Base-by-base conservation (phyloP, 352 stramenopile species). In the Plasmopara muralis region DNA sequence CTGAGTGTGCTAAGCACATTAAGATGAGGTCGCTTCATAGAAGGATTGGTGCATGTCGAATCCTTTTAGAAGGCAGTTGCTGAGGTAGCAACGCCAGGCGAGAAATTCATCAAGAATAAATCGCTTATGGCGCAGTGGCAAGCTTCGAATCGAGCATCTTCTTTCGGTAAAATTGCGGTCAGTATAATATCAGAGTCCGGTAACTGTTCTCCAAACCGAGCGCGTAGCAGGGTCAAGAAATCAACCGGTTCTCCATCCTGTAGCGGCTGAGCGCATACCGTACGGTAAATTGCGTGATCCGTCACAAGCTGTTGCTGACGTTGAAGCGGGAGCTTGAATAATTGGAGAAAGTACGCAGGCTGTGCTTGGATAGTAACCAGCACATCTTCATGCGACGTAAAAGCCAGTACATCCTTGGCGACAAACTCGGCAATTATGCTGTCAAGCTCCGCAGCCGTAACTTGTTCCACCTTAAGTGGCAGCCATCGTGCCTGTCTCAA, bases 361-460 rank as follows among this genome's bases (percentile, higher is more conserved):
- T 44, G 39, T 14, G 14, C 39, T 29, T 44, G 39, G 8, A 44
- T 44, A 9, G 39, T 44, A 0, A 15, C 14, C 2, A 44, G n/a
- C n/a, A 44, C 39, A 29, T 44, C 39, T 44, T 44, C 39, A 44
- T 44, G 39, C 39, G 39, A 44, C 15, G 39, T 44, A 15, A 30
- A 30, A 8, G 14, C 12, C 14, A 30, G 39, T 15, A 30, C n/a
- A 28, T 44, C 39, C 39, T 20, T 44, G 14, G 16, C 39, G 39
- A 44, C 8, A 7, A 44, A 42, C 30, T 44, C 39, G 8, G 39
- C 5, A 10, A 44, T 44, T 13, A 30, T 44, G 16, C 1, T 29
- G 10, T 44, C 39, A 2, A 44, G 8, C 28, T 44, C 39, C 5
- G 3, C 15, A 7, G 25, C n/a, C n/a, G n/a, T n/a, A n/a, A n/a